Base-by-base conservation (phyloP, 495 filamentous ascomycete genomes). In the Podospora pseudocomata region DNA sequence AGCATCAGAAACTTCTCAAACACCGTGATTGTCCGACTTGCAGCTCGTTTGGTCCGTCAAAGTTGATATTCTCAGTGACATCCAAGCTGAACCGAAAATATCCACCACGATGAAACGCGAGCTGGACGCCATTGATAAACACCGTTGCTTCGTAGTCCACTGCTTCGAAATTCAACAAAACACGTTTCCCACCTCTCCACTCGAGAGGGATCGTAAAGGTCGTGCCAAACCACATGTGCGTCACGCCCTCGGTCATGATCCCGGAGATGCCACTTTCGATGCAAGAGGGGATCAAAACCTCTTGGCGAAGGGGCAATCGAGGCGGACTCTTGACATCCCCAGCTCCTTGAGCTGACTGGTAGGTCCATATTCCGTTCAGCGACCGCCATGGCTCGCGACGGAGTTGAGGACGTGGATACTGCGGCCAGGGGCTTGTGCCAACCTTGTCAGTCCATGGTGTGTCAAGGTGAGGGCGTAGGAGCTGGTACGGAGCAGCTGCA, bases 301-400 rank as follows among this genome's bases (percentile, higher is more conserved):
- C 81, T 19, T 82, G 69, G 0, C 71, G 67, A 4, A 87, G 78
- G 4, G 74, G 72, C 56, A 80, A 71, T 53, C 80, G 76, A 0
- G 85, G 84, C 0, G 82, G 85, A 23, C 32, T 76, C 32, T 76
- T 67, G 15, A 83, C 70, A 30, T 82, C 82, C 30, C 78, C 76
- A 6, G 78, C 68, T 58, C 74, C 71, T 0, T 72, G 70, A 0
- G 83, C 86, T 64, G 80, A 77, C 67, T 84, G 80, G 69, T 86
- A 90, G n/a, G 84, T 83, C 88, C 88, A 91, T 18, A 91, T 80
- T 0, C 88, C 88, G 71, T 91, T 90, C 39, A 90, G 78, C 49
- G 79, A 88, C 75, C 87, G 76, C 88, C 88, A 91, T 20, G 82
- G 71, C 4, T 83, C 77, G 1, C 88, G 83, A 60, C 83, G 75